Conservation (phyloP, 352 stramenopile species). For the Phytophthora citrophthora region DNA sequence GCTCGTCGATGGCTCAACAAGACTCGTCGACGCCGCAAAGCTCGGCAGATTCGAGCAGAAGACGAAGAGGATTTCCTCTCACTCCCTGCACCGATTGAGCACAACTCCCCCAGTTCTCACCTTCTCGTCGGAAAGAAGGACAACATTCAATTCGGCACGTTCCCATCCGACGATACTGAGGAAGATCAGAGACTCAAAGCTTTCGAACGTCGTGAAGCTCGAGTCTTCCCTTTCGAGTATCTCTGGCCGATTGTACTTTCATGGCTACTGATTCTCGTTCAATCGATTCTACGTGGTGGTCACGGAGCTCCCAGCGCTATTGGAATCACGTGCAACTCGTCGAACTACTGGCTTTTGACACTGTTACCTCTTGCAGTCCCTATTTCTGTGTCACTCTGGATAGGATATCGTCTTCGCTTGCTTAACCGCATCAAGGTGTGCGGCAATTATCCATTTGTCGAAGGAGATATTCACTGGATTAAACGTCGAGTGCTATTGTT, state of each 20-base stretch:
- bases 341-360: conserved; percentile 93
- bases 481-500: conserved; percentile 87
- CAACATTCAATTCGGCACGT: conserved; percentile 44
- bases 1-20: conserved; percentile 61
- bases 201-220: conserved; percentile 46
- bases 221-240: conserved; percentile 54
- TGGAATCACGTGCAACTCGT: conserved; percentile 91
- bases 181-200: conserved; percentile 18
- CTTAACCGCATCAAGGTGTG: conserved; percentile 67
- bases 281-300: conserved; percentile 66
- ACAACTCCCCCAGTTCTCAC: conserved; percentile 17
- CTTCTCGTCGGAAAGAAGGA: conserved; percentile 15
- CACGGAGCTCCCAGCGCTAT: conserved; percentile 75
- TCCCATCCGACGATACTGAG: conserved; percentile 44
- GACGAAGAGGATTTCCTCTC: conserved; percentile 73
- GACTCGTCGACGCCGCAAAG: conserved; percentile 53
- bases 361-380: conserved; percentile 78
- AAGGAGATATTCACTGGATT: conserved; percentile 97
- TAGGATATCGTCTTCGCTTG: conserved; percentile 60
- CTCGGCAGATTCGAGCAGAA: conserved; percentile 40
- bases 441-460: conserved; percentile 69
- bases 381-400: conserved; percentile 36
- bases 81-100: conserved; percentile 45
- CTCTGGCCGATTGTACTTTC: conserved; percentile 51
- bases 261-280: conserved; percentile 68